These are phyloP conservation scores for Plasmodium fragile DNA, from an alignment of 169 alveolate genomes.

Conservation along the genomic window DNA sequence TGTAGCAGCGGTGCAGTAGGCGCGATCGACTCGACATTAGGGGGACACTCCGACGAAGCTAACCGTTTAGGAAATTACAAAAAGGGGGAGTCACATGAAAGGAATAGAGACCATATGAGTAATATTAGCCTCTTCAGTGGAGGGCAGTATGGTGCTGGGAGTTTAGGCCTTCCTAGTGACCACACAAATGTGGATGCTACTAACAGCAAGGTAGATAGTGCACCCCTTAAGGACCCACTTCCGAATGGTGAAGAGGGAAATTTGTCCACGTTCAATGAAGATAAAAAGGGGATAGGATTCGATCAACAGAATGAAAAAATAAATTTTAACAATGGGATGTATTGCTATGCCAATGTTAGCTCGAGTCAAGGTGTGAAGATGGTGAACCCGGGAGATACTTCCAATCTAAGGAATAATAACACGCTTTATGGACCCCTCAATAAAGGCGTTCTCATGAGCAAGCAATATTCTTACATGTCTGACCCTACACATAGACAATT, in stretches of 20 bases:
- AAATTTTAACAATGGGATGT: not conserved
- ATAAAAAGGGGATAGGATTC: not conserved
- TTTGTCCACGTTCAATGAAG: not conserved
- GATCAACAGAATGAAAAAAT: not conserved
- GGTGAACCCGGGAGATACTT: not conserved
- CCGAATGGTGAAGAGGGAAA: not conserved
- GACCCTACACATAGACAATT: slow-evolving; percentile 11
- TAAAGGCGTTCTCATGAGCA: slow-evolving; percentile 1
- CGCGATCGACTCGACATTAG: not conserved
- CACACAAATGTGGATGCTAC: not conserved
- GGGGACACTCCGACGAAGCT: not conserved
- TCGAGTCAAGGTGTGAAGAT: not conserved
- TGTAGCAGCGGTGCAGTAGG: not conserved
- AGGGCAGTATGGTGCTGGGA: not conserved
- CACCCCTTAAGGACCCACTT: not conserved
- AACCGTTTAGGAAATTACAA: not conserved
- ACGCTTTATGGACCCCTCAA: not conserved
- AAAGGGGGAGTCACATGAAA: not conserved
- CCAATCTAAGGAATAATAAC: slow-evolving; percentile 5
- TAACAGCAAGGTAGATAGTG: not conserved
- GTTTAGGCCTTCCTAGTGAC: not conserved
- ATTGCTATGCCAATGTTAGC: not conserved
- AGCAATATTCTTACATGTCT: not conserved
- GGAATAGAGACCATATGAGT: not conserved
- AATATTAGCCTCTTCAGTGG: not conserved